Base-by-base conservation (phyloP, 176 grass and related monocot genomes). In the Saccharum spontaneum region DNA sequence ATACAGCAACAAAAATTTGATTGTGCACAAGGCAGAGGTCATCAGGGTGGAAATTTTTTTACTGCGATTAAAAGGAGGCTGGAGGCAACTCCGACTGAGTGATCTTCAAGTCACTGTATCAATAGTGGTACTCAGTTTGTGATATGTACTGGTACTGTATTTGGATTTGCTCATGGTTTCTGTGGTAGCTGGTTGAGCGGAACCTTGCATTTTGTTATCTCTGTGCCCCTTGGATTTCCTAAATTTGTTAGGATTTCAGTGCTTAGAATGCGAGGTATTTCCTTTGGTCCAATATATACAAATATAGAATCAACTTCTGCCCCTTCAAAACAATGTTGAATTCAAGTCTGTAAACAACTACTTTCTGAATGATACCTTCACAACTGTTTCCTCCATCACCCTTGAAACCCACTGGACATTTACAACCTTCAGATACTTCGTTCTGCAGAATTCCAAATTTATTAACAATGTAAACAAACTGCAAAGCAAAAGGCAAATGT, bases 341-440 rank as follows among this genome's bases (percentile, higher is more conserved):
- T 65, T 65, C 33, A 43, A 78, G 77, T 43, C 38, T 57, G 23
- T 60, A 80, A 68, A 75, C 71, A 16, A 33, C 20, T 74, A 68
- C 62, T 63, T 80, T 70, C 26, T 79, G 9, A 71, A 67, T 83
- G 77, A 74, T 89, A 97, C 94, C 94, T 89, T 90, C 90, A 87
- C 94, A 97, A 79, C 72, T 88, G 79, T 92, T 89, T 46, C 75
- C 70, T 60, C 94, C 94, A 69, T 97, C 90, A 24, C 94, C 94
- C 76, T 11, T 89, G 84, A 97, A 92, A 71, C 94, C 94, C 46
- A 26, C 44, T 71, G 94, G 94, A 67, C 94, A 97, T 85, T 94
- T 94, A 84, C 94, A 97, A 39, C 92, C 92, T 73, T 94, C 85
- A 76, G 92, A 92, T 75, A 83, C 67, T 77, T 89, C 88, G 72